phyloP scores from a whole-genome alignment of 2,329 filamentous ascomycete species.

The Trichoderma cornu-damae region DNA sequence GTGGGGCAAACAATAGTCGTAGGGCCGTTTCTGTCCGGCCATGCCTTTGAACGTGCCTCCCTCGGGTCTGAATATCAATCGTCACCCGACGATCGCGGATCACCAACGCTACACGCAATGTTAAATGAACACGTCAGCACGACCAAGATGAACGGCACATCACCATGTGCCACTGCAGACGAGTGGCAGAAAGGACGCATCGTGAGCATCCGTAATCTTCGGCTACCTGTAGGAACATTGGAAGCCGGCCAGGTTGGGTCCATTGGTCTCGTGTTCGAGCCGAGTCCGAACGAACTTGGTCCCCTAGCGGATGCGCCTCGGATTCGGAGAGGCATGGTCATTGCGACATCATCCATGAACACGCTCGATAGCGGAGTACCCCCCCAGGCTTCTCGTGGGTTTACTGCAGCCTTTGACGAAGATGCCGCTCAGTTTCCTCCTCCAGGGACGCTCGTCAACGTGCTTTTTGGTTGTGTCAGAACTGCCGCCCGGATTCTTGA shows the following conservation, averaged over 20 bases:
- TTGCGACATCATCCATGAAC: constrained; percentile 58
- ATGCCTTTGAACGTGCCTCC: constrained; percentile 39
- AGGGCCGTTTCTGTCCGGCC: constrained; percentile 67
- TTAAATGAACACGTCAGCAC: constrained; percentile 50
- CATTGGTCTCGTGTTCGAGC: constrained; percentile 66
- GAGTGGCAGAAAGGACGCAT: constrained; percentile 80
- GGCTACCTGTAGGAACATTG: constrained; percentile 72
- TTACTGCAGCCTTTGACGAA: constrained; percentile 66
- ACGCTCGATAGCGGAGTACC: constrained; percentile 53
- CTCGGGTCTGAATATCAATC: constrained; percentile 43
- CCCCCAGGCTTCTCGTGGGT: constrained; percentile 60
- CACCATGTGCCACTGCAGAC: constrained; percentile 49
- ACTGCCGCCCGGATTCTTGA: constrained; percentile 70
- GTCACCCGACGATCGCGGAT: constrained; percentile 43
- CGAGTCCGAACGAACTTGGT: constrained; percentile 18
- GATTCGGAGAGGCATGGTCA: constrained; percentile 76
- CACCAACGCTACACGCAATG: constrained; percentile 50
- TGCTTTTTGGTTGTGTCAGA: constrained; percentile 83
- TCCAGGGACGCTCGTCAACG: constrained; percentile 65
- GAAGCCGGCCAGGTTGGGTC: constrained; percentile 83
- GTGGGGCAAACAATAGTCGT: constrained; percentile 74
- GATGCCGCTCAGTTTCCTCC: constrained; percentile 58
- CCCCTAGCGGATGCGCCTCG: constrained; percentile 32
- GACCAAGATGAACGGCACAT: constrained; percentile 48
- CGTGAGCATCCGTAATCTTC: constrained; percentile 80